Evolutionary conservation across 2,329 filamentous ascomycete species (phyloP), one percentile per base, ranked within the genome.

Genomic region (Fusarium sp.): DNA sequence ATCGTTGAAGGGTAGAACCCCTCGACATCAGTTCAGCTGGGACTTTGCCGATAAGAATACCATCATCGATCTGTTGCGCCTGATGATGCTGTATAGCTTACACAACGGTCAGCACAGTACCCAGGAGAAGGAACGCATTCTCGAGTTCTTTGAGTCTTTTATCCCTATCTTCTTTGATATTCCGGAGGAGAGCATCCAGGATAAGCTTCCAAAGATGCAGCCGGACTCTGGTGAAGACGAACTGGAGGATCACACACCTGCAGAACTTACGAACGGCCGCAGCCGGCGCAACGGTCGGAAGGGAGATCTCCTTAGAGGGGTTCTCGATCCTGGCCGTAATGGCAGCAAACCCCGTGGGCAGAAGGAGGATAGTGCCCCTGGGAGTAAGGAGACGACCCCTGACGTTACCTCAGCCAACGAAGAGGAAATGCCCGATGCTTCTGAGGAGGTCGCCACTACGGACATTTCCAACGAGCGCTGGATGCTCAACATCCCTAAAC

Each of bases 371-470:
- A 95, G 91, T 71, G 83, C 88, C n/a, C 90, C 91, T 23, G 89
- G 87, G 15, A 97, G 93, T 80, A 93, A 96, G 73, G 94, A 96
- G 71, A 94, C 91, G 1, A 97, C 94, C 0, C 95, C 96, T 0
- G 94, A 96, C 73, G 87, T 90, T 21, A 88, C 83, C n/a, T 94
- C 91, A 2, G 88, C 87, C 26, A 90, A 87, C 53, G 92, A 96
- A 71, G 92, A 95, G 65, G 93, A 96, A 32, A 88, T 89, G 81
- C 83, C 82, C 7, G 89, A 90, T 68, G 85, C 80, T 4, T 81
- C 82, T 11, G 84, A 91, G 52, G 85, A 91, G 64, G 77, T 82
- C 32, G 76, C 80, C 61, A 81, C 86, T 61, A 81, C 90, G 50
- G 91, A 94, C 76, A 84, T 86, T 30, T 85, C 86, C 4, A 87